A percentile compares a stretch with the other conserved stretches of the same genome.
Evolutionary conservation across 2,329 filamentous ascomycete species (phyloP).

Genomic region (Cadophora sp.): DNA sequence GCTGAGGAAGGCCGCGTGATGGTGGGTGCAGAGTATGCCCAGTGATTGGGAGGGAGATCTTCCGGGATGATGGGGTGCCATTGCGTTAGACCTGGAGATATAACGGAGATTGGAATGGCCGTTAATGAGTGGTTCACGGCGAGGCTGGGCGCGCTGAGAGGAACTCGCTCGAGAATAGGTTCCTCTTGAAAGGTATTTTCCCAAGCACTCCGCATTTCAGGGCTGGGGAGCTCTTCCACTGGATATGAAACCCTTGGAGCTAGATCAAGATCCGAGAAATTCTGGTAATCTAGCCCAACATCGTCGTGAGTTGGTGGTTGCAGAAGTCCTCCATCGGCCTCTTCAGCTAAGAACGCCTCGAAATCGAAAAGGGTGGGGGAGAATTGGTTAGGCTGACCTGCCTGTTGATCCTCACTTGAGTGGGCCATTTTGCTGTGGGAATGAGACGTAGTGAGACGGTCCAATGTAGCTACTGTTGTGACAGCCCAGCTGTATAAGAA

Average conservation of each 20-base stretch:
- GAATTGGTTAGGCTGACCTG: background rate
- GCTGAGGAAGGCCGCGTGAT: slow-evolving; percentile 12
- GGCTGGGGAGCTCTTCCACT: too few species aligned
- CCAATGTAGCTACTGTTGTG: background rate
- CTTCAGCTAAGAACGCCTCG: background rate
- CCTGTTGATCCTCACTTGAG: background rate
- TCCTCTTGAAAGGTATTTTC: background rate
- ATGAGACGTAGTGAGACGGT: background rate
- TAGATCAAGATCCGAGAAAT: background rate
- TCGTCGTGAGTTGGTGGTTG: background rate
- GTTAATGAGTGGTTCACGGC: background rate
- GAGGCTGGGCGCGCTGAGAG: background rate
- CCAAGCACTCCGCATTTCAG: too few species aligned
- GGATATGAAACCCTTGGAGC: background rate
- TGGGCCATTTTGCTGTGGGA: background rate
- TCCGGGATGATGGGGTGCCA: background rate
- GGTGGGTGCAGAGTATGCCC: slow-evolving; percentile 4
- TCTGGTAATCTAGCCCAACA: background rate
- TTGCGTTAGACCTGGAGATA: background rate
- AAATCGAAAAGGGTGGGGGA: slow-evolving; percentile 10
- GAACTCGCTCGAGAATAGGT: background rate
- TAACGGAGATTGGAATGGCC: slow-evolving; percentile 2
- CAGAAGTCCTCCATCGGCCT: background rate
- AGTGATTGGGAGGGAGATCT: background rate
- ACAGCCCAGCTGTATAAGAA: background rate